Evolutionary conservation across 352 stramenopile species (phyloP), one percentile per base, ranked within the genome.

Genomic region (Thalassiosira sp.): DNA sequence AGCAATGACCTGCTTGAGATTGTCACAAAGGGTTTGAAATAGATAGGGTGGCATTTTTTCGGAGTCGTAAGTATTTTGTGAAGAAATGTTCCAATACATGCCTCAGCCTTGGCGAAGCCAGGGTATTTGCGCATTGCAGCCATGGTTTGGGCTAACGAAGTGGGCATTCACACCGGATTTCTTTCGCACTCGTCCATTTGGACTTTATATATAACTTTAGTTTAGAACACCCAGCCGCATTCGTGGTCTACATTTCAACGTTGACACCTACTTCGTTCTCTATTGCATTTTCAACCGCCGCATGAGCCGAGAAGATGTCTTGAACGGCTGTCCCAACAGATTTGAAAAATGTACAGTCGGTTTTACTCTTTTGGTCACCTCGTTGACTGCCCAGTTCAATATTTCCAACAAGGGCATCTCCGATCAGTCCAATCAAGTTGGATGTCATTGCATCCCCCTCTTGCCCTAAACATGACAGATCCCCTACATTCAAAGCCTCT

Each of bases 1-100:
- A 87, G 74, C 27, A 84, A 91, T 28, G 86, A 91, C 66, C 57
- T 90, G 15, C 87, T 84, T 49, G 86, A 91, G 54, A 84, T 91
- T 79, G 80, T 91, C 2, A 82, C 33, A 10, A 68, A 78, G 33
- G 81, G 69, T 13, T 53, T 90, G 40, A 82, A 89, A 49, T 81
- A 59, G 24, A 35, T 48, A 43, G 57, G 49, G 25, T 18, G 31
- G 8, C 3, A 37, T 8, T 37, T 8, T 37, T n/a, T n/a, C n/a
- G n/a, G n/a, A n/a, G n/a, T n/a, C n/a, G n/a, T n/a, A n/a, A n/a
- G n/a, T n/a, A n/a, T n/a, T n/a, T n/a, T n/a, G n/a, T n/a, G n/a
- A n/a, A n/a, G n/a, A n/a, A n/a, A n/a, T n/a, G n/a, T n/a, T n/a
- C n/a, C n/a, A n/a, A n/a, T n/a, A n/a, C n/a, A n/a, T n/a, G n/a